Evolutionary conservation across 2,329 filamentous ascomycete species (phyloP).

Genomic region (Aspergillus ochraceus): DNA sequence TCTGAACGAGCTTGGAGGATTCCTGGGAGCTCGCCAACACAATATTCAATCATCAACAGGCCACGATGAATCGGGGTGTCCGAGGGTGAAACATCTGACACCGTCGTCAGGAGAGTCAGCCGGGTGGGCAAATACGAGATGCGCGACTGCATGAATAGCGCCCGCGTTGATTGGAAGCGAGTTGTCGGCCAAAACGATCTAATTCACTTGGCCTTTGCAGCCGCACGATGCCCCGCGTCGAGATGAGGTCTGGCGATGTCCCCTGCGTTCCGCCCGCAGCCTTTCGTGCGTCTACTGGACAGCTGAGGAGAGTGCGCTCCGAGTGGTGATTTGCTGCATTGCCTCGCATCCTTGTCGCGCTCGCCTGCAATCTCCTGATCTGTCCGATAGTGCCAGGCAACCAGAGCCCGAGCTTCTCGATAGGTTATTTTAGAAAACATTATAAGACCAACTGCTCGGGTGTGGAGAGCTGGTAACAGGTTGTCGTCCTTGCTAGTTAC

Average conservation of each 20-base stretch:
- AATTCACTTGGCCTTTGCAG: neutral
- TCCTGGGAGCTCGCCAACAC: neutral
- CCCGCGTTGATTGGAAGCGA: neutral
- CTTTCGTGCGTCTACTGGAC: neutral
- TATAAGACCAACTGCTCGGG: neutral
- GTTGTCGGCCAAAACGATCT: neutral
- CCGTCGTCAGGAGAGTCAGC: neutral
- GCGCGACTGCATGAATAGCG: neutral
- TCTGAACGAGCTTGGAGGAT: neutral
- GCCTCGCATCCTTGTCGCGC: neutral
- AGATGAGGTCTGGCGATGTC: neutral
- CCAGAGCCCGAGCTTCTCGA: neutral
- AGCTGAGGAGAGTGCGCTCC: neutral
- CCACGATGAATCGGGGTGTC: neutral
- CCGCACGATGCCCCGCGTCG: neutral
- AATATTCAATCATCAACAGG: neutral
- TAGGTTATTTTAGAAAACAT: neutral
- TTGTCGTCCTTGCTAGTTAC: neutral
- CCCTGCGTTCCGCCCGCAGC: neutral
- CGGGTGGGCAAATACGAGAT: neutral
- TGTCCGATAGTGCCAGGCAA: neutral
- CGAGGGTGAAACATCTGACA: no score
- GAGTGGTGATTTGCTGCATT: neutral
- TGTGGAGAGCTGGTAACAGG: neutral
- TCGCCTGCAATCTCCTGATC: neutral